These are phyloP conservation scores for Heimioporus punctisporus DNA, from an alignment of 1,284 basidiomycete species.

Conservation along the genomic window DNA sequence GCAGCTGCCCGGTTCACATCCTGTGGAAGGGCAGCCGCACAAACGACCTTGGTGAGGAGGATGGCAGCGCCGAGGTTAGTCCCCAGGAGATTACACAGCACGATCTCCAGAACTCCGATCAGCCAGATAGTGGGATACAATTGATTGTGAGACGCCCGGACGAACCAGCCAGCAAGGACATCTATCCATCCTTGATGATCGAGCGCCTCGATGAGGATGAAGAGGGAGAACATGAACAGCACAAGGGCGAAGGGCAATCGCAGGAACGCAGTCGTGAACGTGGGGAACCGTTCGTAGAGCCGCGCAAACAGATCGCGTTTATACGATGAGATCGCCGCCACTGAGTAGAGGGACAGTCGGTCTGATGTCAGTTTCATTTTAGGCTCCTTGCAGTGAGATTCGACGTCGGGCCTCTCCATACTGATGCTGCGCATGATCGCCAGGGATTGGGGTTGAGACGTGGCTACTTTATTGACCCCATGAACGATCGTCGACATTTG, in stretches of 20 bases:
- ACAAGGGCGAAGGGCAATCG: conserved; percentile 82
- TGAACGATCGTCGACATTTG: no score
- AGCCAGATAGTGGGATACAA: conserved; percentile 58
- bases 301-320: conserved; percentile 17
- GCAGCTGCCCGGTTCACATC: conserved; percentile 36
- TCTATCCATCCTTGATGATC: no score
- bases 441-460: no score
- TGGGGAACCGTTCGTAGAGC: conserved; percentile 64
- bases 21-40: no score
- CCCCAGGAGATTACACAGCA: conserved; percentile 89
- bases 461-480: no score
- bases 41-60: no score
- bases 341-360: no score
- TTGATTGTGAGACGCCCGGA: conserved; percentile 44
- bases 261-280: conserved; percentile 67
- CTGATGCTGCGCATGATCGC: no score
- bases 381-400: no score
- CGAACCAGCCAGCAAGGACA: conserved; percentile 78
- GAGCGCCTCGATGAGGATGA: conserved; percentile 91
- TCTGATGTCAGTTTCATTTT: no score
- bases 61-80: conserved; percentile 98
- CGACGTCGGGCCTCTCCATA: no score
- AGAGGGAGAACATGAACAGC: conserved; percentile 95
- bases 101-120: conserved; percentile 60
- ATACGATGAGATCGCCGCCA: neutral